Evolutionary conservation across 257 asterid genomes (phyloP), one percentile per base, ranked within the genome.

Genomic region (Jasminum sambac): DNA sequence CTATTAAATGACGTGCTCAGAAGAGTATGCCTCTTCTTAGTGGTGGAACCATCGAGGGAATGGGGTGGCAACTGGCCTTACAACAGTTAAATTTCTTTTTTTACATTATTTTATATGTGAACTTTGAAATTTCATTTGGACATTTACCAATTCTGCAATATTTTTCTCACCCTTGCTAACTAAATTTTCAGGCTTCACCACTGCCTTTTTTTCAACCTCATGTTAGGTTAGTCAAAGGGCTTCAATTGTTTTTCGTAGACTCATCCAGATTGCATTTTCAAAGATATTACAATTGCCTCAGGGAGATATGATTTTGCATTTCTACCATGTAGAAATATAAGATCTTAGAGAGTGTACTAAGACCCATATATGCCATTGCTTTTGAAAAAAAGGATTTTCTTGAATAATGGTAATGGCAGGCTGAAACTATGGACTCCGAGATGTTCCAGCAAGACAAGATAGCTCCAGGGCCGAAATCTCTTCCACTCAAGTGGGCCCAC

Each of bases 401-500:
- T 8, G 2, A 17, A 30, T 19, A n/a, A 52, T 52, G 61, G 17
- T 52, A 52, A 52, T 21, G 30, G 34, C 61, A 52, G 61, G 88
- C 80, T 58, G 91, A 86, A 79, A 73, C 66, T 46, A 79, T 81
- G 65, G 85, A 79, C 30, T 80, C 86, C 26, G 80, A 52, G 13
- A 19, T 73, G 41, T 80, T 66, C 78, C 77, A 76, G 70, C 84
- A 79, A 76, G 92, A 80, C 3, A 75, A 57, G 73, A 42, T 76
- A 68, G 16, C 81, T 59, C 21, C 76, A 11, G 79, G 77, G 50
- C 38, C 86, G 34, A 87, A 79, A 71, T 66, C 87, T 68, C 89
- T 85, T 64, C 98, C 91, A 41, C 73, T 76, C 68, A 91, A 94
- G 84, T 94, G 99, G 99, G 99, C 99, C 9, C 99, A 94, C 82